phyloP scores from a whole-genome alignment of 768 basidiomycete genomes.

The Suillus americanus region DNA sequence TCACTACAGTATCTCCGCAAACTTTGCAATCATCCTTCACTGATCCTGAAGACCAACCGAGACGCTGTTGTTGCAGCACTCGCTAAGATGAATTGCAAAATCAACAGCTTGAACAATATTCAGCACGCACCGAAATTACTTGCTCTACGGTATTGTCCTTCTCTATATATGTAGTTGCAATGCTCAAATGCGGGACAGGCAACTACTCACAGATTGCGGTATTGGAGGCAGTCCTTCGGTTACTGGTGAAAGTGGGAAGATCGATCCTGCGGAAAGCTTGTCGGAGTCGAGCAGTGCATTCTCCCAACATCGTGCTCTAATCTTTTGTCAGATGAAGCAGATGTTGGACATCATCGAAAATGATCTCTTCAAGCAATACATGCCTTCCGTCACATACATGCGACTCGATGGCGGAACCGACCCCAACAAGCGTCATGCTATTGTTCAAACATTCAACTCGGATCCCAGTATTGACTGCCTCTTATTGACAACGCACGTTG shows the following conservation, averaged over 20 bases:
- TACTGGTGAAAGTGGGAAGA: conserved; percentile 58
- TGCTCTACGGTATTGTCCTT: conserved; percentile 71
- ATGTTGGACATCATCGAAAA: conserved; percentile 98
- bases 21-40: conserved; percentile 94
- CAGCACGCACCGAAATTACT: conserved; percentile 92
- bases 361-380: conserved; percentile 85
- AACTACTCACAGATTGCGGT: conserved; percentile 92
- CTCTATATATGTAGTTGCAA: neutral
- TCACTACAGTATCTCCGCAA: conserved; percentile 95
- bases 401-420: conserved; percentile 93
- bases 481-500: conserved; percentile 94
- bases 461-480: conserved; percentile 98
- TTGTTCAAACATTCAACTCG: conserved; percentile 97
- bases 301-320: conserved; percentile 96
- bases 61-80: conserved; percentile 60
- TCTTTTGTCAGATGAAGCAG: conserved; percentile 99
- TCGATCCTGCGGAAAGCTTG: conserved; percentile 63
- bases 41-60: conserved; percentile 77
- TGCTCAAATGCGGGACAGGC: conserved; percentile 45
- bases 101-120: conserved; percentile 66
- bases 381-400: conserved; percentile 99
- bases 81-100: conserved; percentile 48
- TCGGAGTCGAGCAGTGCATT: conserved; percentile 54
- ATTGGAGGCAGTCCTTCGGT: conserved; percentile 60
- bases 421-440: conserved; percentile 89